Conservation (phyloP, 345 rosid genomes). For the Arabis alpina region DNA sequence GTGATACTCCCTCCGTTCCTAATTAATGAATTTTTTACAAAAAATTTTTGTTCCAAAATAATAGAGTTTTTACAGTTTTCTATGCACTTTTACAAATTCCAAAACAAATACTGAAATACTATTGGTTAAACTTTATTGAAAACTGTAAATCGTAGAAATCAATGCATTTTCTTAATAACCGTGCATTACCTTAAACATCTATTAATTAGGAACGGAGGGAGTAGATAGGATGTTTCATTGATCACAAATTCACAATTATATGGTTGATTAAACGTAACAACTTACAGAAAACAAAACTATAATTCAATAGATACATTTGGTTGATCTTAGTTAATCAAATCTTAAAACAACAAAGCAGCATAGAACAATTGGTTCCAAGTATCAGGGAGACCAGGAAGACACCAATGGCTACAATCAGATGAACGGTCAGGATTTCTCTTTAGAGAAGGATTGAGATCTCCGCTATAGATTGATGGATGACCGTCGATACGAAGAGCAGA, state of each 20-base stretch:
- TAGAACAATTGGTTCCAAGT: constrained; percentile 89
- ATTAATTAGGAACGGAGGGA: too few species aligned
- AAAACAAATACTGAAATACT: too few species aligned
- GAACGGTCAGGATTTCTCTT: constrained; percentile 69
- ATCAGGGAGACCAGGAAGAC: constrained; percentile 98
- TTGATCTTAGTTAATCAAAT: constrained; percentile 18
- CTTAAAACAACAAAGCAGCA: constrained; percentile 59
- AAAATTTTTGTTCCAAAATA: too few species aligned
- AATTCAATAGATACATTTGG: constrained; percentile 36
- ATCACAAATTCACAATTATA: constrained; percentile 39
- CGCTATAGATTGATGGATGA: constrained; percentile 94
- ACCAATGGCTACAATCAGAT: constrained; percentile 99
- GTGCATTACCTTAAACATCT: too few species aligned
- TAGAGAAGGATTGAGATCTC: constrained; percentile 66
- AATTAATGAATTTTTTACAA: too few species aligned
- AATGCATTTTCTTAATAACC: too few species aligned
- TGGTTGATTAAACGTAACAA: constrained; percentile 18
- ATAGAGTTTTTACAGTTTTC: too few species aligned
- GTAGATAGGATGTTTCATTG: neutral
- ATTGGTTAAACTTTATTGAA: too few species aligned
- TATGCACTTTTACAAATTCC: too few species aligned
- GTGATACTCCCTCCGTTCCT: too few species aligned
- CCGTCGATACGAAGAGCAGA: constrained; percentile 86
- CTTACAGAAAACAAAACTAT: constrained; percentile 22
- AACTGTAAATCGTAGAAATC: too few species aligned